Evolutionary conservation across 2,329 filamentous ascomycete genomes (phyloP).

Genomic region (Tolypocladium tropicale): DNA sequence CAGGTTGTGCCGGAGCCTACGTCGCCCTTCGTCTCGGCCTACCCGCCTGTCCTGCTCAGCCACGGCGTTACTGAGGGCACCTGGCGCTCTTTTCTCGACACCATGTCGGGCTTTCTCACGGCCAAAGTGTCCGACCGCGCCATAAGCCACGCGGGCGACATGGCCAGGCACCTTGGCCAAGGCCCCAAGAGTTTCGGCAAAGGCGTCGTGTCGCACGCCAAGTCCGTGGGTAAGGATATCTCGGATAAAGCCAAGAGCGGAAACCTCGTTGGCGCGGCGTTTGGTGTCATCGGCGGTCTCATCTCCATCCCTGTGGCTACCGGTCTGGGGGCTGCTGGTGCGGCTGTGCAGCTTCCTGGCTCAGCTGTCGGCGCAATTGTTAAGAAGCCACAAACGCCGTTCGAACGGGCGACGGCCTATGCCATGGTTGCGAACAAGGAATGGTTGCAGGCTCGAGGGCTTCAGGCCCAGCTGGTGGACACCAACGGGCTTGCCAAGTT

Average conservation of each 20-base stretch:
- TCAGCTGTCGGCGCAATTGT: constrained; percentile 20
- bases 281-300: constrained; percentile 23
- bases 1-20: constrained; percentile 22
- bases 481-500: constrained; percentile 17
- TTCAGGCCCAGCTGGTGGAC: constrained; percentile 27
- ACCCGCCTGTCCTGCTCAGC: constrained; percentile 24
- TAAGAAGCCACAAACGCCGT: constrained; percentile 28
- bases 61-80: constrained; percentile 25
- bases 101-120: constrained; percentile 34
- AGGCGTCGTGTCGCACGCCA: constrained; percentile 24
- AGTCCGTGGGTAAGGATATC: constrained; percentile 24
- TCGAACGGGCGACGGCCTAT: constrained; percentile 30
- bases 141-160: constrained; percentile 30
- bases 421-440: constrained; percentile 29
- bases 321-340: constrained; percentile 24
- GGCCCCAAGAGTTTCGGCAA: constrained; percentile 25
- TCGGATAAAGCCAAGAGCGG: constrained; percentile 24
- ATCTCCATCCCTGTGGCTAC: constrained; percentile 28
- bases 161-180: constrained; percentile 23
- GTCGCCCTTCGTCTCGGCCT: constrained; percentile 28
- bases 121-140: constrained; percentile 34
- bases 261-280: constrained; percentile 27
- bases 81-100: constrained; percentile 24
- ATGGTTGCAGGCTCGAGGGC: constrained; percentile 29
- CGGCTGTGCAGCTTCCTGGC: constrained; percentile 22